Percentiles rank a stretch among this genome's conserved stretches.
Evolutionary conservation across 352 stramenopile genomes (phyloP).

Genomic region (Pythium brachiatum): DNA sequence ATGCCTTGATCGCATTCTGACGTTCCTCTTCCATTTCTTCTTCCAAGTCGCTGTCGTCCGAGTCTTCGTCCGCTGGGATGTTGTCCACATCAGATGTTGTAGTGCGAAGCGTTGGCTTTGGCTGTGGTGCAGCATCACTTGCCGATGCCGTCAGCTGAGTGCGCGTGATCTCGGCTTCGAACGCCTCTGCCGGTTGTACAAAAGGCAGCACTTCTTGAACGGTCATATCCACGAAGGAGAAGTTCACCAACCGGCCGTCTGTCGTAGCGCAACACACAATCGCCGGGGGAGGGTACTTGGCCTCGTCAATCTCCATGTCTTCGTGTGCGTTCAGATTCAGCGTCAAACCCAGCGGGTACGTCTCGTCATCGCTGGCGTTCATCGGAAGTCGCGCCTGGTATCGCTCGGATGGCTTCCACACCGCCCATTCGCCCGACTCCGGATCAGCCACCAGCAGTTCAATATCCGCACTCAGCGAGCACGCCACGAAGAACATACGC

Average conservation of each 20-base stretch:
- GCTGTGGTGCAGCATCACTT: neutral
- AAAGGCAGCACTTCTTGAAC: conserved; percentile 35
- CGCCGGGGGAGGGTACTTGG: conserved; percentile 41
- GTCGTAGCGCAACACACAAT: conserved; percentile 59
- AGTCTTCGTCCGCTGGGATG: conserved; percentile 20
- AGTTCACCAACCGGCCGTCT: conserved; percentile 61
- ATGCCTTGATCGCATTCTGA: conserved; percentile 19
- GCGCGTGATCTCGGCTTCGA: neutral
- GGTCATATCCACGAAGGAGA: conserved; percentile 65
- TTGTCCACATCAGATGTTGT: conserved; percentile 28
- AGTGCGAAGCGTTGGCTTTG: neutral
- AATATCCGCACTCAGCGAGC: conserved; percentile 75
- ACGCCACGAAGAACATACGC: conserved; percentile 82
- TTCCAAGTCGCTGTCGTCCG: conserved; percentile 25
- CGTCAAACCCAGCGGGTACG: conserved; percentile 52
- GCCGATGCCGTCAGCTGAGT: neutral
- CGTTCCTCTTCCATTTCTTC: conserved; percentile 27
- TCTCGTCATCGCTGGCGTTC: conserved; percentile 67
- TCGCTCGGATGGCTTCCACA: conserved; percentile 76
- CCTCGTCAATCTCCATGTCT: conserved; percentile 50
- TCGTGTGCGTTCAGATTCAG: conserved; percentile 58
- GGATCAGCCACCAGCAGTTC: conserved; percentile 69
- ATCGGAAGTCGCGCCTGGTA: conserved; percentile 74
- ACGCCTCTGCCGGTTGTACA: conserved; percentile 4
- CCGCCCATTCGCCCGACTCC: conserved; percentile 52